A percentile compares a stretch with the other conserved stretches of the same genome.
Conservation (phyloP, 768 basidiomycete species). For the Exidia glandulosa region DNA sequence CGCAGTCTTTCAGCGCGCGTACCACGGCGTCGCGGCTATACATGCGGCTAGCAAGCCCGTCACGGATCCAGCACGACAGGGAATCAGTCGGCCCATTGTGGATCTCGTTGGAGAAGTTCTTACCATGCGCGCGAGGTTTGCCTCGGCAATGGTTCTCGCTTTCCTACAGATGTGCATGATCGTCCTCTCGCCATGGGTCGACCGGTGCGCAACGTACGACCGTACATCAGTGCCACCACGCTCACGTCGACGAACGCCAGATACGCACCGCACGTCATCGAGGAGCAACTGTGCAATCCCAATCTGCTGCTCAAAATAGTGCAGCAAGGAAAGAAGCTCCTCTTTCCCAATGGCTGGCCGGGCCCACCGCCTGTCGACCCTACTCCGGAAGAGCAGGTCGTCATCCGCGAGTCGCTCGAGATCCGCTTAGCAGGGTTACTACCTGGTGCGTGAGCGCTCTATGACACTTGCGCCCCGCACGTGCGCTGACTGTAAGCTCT, state of each 20-base stretch:
- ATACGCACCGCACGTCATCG: constrained; percentile 44
- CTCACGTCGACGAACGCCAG: background rate
- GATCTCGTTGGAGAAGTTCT: constrained; percentile 32
- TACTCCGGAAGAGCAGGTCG: constrained; percentile 60
- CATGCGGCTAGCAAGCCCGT: constrained; percentile 20
- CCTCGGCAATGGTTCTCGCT: constrained; percentile 36
- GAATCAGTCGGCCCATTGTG: constrained; percentile 34
- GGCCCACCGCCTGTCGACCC: constrained; percentile 64
- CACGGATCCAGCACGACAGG: constrained; percentile 8
- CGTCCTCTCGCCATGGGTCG: constrained; percentile 43
- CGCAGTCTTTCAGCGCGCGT: constrained; percentile 56
- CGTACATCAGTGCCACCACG: background rate
- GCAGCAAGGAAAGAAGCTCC: constrained; percentile 47
- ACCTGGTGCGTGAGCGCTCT: constrained; percentile 21
- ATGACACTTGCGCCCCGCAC: background rate
- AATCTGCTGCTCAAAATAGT: constrained; percentile 41
- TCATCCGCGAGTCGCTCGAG: constrained; percentile 34
- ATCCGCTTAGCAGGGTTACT: constrained; percentile 28
- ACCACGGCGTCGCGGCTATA: constrained; percentile 50
- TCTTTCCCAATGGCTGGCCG: constrained; percentile 89
- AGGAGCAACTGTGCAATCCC: constrained; percentile 40
- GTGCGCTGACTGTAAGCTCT: background rate
- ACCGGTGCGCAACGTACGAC: constrained; percentile 34
- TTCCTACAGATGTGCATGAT: constrained; percentile 34
- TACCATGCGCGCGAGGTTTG: constrained; percentile 34